Evolutionary conservation across 345 rosid genomes (phyloP), one percentile per base, ranked within the genome.

Genomic region (Sonneratia caseolaris): DNA sequence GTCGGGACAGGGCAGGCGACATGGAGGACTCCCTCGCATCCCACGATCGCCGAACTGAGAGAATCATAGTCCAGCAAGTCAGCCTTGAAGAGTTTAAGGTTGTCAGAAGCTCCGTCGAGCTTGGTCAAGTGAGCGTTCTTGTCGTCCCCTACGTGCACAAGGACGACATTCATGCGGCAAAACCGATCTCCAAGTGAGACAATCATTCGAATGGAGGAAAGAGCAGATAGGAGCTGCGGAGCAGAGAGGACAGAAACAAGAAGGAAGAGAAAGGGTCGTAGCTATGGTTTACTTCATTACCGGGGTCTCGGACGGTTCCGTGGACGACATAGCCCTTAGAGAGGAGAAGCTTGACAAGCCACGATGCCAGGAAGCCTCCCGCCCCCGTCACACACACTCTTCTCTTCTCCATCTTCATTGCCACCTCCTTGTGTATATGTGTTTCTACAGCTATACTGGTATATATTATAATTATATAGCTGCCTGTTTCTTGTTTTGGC

Each of bases 11-110:
- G 96, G 43, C 80, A 77, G 64, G 91, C 96, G 0, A 85, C 90
- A 79, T 88, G 98, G 76, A 92, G 83, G 68, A 88, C 91, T 3
- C 90, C 92, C 7, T 1, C 68, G 72, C 89, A 92, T 14, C 96
- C 94, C 19, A 51, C 7, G 22, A 87, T 77, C 0, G 94, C 92
- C 12, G 80, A 70, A 38, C 2, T 69, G 37, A 88, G 77, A 53
- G 93, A 75, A 5, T 73, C 71, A 55, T 80, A 87, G 74, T 87
- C 88, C 38, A 88, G 49, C 76, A 90, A 70, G 27, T 87, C 92
- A 45, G 89, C 96, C 82, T 88, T 77, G 73, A 88, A 82, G 61
- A 87, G 91, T 79, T 83, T 86, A 74, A 90, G 84, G 40, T 86
- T 87, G 49, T 86, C 84, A 2, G 82, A 70, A n/a, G 92, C 85